Evolutionary conservation across 1,284 basidiomycete genomes (phyloP), one percentile per base, ranked within the genome.

Genomic region (Pseudozyma hubeiensis): DNA sequence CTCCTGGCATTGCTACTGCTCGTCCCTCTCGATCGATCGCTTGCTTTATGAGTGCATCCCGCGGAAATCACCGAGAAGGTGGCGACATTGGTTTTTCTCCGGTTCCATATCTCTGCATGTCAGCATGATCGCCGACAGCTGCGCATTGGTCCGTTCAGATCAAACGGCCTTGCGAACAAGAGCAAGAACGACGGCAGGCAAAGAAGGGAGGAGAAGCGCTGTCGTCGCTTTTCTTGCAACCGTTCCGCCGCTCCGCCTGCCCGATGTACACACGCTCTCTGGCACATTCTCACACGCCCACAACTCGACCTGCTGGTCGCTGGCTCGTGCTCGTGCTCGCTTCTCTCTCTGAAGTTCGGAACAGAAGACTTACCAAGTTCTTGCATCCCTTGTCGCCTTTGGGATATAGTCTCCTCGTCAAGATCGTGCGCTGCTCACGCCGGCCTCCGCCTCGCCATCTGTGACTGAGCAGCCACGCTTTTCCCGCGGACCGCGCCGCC

Each of bases 91-190:
- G 48, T 29, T 14, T 54, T 43, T 43, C 17, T 43, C 30, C 40
- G 41, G n/a, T 19, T 34, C 11, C 3, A 6, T 34, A 33, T 44
- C 17, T 19, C 41, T 16, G 13, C 13, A 34, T 24, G 41, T 37
- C 30, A 30, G 33, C 16, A 61, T 55, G 58, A 52, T 56, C 58
- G 53, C 64, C 64, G 63, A n/a, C 57, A 55, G 53, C 35, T 51
- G 37, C 41, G 19, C 19, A 13, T 10, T 39, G 33, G 14, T 13
- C 13, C 16, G 10, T 4, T 24, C 30, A 52, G 35, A 37, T 14
- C 35, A 37, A 9, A 2, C 35, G 14, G 2, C 4, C 24, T 37
- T 37, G 9, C 35, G 35, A 9, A 10, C 35, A 29, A n/a, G 50
- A 41, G 40, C 16, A 44, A 33, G 24, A 33, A 16, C 33, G 51